Evolutionary conservation across 2,329 filamentous ascomycete genomes (phyloP).

Genomic region (Pseudogymnoascus sp.): DNA sequence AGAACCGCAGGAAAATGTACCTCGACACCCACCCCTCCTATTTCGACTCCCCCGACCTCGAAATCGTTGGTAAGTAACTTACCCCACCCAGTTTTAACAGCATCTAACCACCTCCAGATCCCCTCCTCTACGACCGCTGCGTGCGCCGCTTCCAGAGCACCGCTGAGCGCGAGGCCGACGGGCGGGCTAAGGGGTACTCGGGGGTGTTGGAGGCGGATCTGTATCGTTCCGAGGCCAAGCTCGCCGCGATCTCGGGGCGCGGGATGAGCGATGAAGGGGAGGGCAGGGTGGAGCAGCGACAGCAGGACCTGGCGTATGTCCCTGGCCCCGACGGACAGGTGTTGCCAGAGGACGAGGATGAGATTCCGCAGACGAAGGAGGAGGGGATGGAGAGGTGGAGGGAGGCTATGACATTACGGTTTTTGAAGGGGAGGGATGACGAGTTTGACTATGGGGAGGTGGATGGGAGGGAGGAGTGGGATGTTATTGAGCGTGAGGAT

Average conservation of each 20-base stretch:
- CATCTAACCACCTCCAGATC: slow-evolving; percentile 22
- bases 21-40: slow-evolving; percentile 29
- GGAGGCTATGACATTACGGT: slow-evolving; percentile 29
- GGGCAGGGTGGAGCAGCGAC: not conserved
- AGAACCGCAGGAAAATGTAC: slow-evolving; percentile 29
- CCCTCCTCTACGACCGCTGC: slow-evolving; percentile 30
- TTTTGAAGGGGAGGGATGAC: slow-evolving; percentile 28
- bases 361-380: slow-evolving; percentile 25
- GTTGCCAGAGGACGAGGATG: slow-evolving; percentile 27
- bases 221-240: slow-evolving; percentile 29
- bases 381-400: slow-evolving; percentile 29
- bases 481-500: slow-evolving; percentile 27
- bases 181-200: slow-evolving; percentile 29
- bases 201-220: slow-evolving; percentile 31
- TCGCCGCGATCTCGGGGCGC: slow-evolving; percentile 20
- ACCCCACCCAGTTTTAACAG: not conserved
- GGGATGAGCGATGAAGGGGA: slow-evolving; percentile 8
- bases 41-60: slow-evolving; percentile 28
- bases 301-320: slow-evolving; percentile 21
- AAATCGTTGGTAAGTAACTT: slow-evolving; percentile 24
- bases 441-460: slow-evolving; percentile 29
- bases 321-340: slow-evolving; percentile 23
- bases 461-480: slow-evolving; percentile 28
- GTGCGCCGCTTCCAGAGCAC: slow-evolving; percentile 28
- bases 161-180: slow-evolving; percentile 29